phyloP scores from a whole-genome alignment of 805 yeast genomes.

The Pichia phayaonensis region DNA sequence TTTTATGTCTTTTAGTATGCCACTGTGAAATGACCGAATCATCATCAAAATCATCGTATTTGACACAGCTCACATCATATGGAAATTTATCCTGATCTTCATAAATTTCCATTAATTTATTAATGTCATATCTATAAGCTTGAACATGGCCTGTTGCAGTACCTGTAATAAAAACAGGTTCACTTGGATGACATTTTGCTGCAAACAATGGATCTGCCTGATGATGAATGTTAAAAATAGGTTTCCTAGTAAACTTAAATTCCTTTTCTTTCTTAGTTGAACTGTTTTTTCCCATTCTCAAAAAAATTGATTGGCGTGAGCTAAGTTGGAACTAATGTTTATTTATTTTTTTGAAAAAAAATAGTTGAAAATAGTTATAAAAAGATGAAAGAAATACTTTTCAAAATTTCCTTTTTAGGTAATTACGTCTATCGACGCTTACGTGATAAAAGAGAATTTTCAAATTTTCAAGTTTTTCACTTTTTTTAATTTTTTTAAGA shows the following conservation, averaged over 20 bases:
- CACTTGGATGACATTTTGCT: conserved; percentile 68
- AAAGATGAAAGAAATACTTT: not conserved
- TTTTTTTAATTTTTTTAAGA: too few relatives aligned
- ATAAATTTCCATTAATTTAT: conserved; percentile 31
- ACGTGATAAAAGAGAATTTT: not conserved
- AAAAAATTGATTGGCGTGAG: too few relatives aligned
- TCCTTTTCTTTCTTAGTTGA: conserved; percentile 4
- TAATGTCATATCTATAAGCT: conserved; percentile 51
- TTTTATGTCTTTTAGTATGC: conserved; percentile 88
- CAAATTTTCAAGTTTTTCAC: too few relatives aligned
- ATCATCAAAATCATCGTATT: conserved; percentile 21
- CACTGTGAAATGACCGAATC: conserved; percentile 39
- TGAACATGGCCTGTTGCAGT: conserved; percentile 75
- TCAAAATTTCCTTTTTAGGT: not conserved
- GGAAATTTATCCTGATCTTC: conserved; percentile 24
- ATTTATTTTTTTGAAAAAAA: too few relatives aligned
- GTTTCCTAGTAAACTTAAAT: conserved; percentile 7
- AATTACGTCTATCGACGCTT: not conserved
- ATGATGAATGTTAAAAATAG: conserved; percentile 36
- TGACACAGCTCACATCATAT: conserved; percentile 21
- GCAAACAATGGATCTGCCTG: conserved; percentile 63
- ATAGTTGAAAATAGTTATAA: not conserved
- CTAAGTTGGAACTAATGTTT: too few relatives aligned
- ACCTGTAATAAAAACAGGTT: conserved; percentile 59
- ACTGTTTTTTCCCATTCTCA: conserved; percentile 1